A percentile compares a stretch with the other conserved stretches of the same genome.
phyloP scores from a whole-genome alignment of 2,329 filamentous ascomycete genomes.

The Colletotrichum liaoningense region DNA sequence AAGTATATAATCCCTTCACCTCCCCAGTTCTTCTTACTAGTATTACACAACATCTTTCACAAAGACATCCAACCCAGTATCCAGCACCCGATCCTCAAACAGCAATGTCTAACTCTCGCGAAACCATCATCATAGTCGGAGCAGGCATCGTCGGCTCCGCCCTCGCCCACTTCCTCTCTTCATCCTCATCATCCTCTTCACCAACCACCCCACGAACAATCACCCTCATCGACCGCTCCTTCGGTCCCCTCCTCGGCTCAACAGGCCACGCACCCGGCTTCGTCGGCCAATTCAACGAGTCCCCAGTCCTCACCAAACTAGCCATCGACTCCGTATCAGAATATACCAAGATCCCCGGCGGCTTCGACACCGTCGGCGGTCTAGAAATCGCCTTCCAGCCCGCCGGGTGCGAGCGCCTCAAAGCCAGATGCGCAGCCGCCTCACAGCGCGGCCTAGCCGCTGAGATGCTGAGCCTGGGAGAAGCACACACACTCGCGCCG shows the following conservation, averaged over 20 bases:
- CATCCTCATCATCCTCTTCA: conserved; percentile 20
- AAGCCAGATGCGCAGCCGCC: background rate
- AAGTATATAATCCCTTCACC: background rate
- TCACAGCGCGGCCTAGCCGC: background rate
- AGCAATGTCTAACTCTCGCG: background rate
- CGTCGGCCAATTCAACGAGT: conserved; percentile 27
- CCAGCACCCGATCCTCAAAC: no score
- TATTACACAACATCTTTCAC: background rate
- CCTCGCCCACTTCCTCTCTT: conserved; percentile 46
- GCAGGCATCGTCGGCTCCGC: conserved; percentile 51
- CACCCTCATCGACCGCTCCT: conserved; percentile 17
- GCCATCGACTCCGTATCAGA: conserved; percentile 11
- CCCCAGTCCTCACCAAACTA: conserved; percentile 18
- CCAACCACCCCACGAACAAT: background rate
- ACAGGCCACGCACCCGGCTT: conserved; percentile 25
- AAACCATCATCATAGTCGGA: conserved; percentile 50
- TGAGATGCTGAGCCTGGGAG: background rate
- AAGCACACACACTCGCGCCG: conserved; percentile 12
- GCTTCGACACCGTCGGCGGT: conserved; percentile 15
- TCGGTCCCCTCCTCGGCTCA: conserved; percentile 13
- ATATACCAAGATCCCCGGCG: conserved; percentile 18
- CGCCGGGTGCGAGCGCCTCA: background rate
- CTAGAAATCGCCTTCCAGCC: conserved; percentile 8
- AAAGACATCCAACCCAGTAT: no score
- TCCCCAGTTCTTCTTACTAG: background rate